Evolutionary conservation across 768 basidiomycete genomes (phyloP), one percentile per base, ranked within the genome.

Genomic region (Podaxis sp.): DNA sequence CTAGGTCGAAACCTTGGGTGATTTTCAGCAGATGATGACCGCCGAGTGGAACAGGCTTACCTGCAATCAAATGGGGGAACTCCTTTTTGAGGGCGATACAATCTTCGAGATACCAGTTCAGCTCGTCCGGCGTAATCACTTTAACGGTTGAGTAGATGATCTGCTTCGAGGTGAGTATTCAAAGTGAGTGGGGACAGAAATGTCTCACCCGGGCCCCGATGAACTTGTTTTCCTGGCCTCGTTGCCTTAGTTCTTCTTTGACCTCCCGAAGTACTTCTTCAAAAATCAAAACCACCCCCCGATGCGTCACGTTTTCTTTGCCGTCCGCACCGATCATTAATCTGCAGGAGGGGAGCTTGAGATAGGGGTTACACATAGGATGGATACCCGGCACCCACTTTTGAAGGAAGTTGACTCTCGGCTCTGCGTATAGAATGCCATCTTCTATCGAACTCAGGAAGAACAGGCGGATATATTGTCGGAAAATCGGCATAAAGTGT

Each of bases 61-160:
- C 90, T 48, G 84, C 83, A 51, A 93, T 87, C 44, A 91, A 74
- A 65, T 89, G 81, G n/a, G 90, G 90, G 69, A 89, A 92, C 58
- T 85, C 83, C 68, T 88, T 83, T 72, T 91, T 92, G 63, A 93
- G 76, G 10, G 76, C 75, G 58, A 93, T 84, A 66, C 90, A 90
- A 66, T 93, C 90, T 62, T 89, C 87, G 22, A 86, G 73, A 70
- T 86, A 87, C 82, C 82, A 84, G 22, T 83, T 80, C 12, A 92
- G 69, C 62, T 85, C 83, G 48, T 87, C 84, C 8, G 77, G 73
- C 0, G 82, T 77, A 56, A 88, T 78, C 65, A 81, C 74, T 26
- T 87, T 82, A 51, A 90, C 68, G 0, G 88, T 87, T 3, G 83
- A 78, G 67, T 91, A 91, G 60, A 93, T 91, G 51, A 93, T 83